Evolutionary conservation across 306 rosid species (phyloP), one percentile per base, ranked within the genome.

Genomic region (Quillaja saponaria): DNA sequence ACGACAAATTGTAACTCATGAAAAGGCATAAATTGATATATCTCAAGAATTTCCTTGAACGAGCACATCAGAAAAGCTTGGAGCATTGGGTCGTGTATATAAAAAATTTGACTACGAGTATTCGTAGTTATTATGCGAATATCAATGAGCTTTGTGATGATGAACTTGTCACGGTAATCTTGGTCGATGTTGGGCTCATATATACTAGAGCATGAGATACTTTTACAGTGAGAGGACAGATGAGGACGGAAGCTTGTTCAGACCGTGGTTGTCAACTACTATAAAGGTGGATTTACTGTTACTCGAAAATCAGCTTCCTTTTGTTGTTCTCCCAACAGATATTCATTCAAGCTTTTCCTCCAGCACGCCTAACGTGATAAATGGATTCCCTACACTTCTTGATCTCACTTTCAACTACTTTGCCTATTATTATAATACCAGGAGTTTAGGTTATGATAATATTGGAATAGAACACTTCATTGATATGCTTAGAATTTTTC

Each of bases 301-400:
- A 34, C 34, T 61, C 3, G 75, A 71, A 47, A 67, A 67, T 34
- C 64, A 67, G 13, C 55, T 67, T 46, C 64, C 41, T 17, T 67
- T 67, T 16, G 55, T 67, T n/a, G 14, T 56, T 18, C 31, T 46
- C n/a, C 34, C 13, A 55, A 0, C 19, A 47, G 7, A 15, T 67
- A 18, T 46, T n/a, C 55, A 13, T 9, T 19, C 8, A 6, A 13
- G 49, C 40, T 0, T 55, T 12, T 10, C 15, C 15, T 19, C 57
- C 15, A 5, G 0, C n/a, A n/a, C n/a, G n/a, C n/a, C 2, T 3
- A 8, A 3, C 0, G 14, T 15, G n/a, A n/a, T n/a, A n/a, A 0
- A 2, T 1, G 5, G 1, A 9, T 6, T 3, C 19, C 28, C 56
- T 55, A 18, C 38, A 19, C 18, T 67, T 10, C 4, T 10, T 3